Conservation (phyloP, 371 early-diverging fungal genomes). For the Apophysomyces sp. region DNA sequence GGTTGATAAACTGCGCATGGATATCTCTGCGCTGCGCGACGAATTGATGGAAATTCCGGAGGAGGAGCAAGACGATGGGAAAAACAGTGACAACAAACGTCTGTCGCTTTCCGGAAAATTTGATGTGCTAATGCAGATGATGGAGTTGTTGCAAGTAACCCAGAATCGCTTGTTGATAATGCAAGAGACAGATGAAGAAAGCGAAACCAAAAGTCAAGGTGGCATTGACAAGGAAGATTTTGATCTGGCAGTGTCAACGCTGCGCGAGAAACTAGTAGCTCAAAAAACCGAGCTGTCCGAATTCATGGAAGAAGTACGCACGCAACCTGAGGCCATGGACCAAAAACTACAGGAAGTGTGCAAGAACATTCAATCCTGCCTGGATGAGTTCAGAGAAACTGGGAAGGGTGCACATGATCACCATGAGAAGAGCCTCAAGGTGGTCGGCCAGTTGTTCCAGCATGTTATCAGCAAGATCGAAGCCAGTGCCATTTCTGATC, state of each 20-base stretch:
- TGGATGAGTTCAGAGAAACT: constrained; percentile 15
- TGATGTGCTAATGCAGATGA: constrained; percentile 37
- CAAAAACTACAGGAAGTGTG: not conserved
- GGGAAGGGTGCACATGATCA: constrained; percentile 29
- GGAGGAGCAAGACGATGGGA: not conserved
- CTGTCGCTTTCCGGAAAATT: constrained; percentile 33
- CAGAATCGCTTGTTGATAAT: constrained; percentile 23
- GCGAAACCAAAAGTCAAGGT: not conserved
- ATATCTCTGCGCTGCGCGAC: constrained; percentile 19
- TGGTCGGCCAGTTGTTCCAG: constrained; percentile 37
- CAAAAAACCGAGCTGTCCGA: not conserved
- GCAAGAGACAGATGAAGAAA: constrained; percentile 13
- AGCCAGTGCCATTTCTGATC: constrained; percentile 32
- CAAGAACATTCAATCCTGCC: not conserved
- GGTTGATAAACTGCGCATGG: constrained; percentile 14
- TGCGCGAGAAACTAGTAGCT: not conserved
- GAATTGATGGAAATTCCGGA: constrained; percentile 10
- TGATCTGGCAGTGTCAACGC: not conserved
- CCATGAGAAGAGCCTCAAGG: constrained; percentile 34
- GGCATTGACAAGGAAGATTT: constrained; percentile 11
- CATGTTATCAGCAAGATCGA: constrained; percentile 38
- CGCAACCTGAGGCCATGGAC: not conserved
- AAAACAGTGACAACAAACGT: constrained; percentile 4
- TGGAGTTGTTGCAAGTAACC: constrained; percentile 35
- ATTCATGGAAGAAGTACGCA: not conserved